Percentiles rank a stretch among this genome's conserved stretches.
These are phyloP conservation scores for Trametes maxima DNA, from an alignment of 768 basidiomycete genomes.

Conservation along the genomic window DNA sequence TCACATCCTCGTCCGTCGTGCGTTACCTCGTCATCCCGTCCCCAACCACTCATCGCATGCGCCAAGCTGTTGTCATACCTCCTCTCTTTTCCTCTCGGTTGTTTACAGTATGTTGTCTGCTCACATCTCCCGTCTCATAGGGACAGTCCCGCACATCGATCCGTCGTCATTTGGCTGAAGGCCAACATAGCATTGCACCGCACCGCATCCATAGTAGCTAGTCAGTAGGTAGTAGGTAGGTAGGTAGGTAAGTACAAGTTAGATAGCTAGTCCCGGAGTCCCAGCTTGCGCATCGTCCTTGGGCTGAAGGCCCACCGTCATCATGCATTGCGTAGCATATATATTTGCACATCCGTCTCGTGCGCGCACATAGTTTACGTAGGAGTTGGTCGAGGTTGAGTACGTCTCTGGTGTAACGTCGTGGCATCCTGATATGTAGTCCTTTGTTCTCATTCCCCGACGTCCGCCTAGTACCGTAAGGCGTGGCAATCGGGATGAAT, in stretches of 20 bases:
- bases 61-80: not conserved
- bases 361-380: conserved; percentile 21
- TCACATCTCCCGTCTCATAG: conserved; percentile 20
- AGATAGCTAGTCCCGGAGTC: conserved; percentile 16
- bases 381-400: conserved; percentile 22
- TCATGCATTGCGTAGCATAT: conserved; percentile 32
- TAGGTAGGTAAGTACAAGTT: conserved; percentile 9
- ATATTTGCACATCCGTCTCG: conserved; percentile 28
- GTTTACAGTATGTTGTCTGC: conserved; percentile 19
- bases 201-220: conserved; percentile 9
- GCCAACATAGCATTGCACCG: conserved; percentile 16
- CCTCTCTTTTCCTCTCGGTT: conserved; percentile 1
- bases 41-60: not conserved
- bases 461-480: not conserved
- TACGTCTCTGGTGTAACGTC: not conserved
- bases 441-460: not conserved
- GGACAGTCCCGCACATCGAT: conserved; percentile 27
- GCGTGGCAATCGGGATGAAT: too few species aligned
- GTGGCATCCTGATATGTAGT: conserved; percentile 10
- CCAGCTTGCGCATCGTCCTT: not conserved
- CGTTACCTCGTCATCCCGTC: conserved; percentile 9
- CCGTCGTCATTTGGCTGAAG: conserved; percentile 21
- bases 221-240: conserved; percentile 21
- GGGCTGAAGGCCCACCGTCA: conserved; percentile 22
- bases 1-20: conserved; percentile 5